Conservation (phyloP, 78 protist species). For the Cavenderia fasciculata region DNA sequence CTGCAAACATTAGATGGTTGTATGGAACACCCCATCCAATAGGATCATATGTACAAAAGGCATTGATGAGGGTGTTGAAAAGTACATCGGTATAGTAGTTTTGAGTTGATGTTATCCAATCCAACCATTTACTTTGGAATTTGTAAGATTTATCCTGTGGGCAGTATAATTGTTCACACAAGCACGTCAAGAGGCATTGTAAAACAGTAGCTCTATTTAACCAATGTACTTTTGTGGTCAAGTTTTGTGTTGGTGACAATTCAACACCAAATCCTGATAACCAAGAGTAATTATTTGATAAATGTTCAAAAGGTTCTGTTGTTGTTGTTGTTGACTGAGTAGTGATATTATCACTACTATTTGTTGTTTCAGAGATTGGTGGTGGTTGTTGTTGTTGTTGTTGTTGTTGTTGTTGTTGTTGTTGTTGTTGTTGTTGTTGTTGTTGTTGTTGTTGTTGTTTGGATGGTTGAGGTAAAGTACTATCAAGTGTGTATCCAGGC, state of each 20-base stretch:
- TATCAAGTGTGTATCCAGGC: slow-evolving; percentile 60
- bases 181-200: slow-evolving; percentile 21
- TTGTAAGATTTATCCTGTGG: not conserved
- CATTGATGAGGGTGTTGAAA: slow-evolving; percentile 51
- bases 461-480: not conserved
- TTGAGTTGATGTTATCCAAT: slow-evolving; percentile 35
- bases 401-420: not conserved
- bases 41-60: slow-evolving; percentile 64
- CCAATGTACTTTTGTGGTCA: slow-evolving; percentile 24
- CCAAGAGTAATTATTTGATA: slow-evolving; percentile 21
- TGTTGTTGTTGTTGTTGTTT: not conserved
- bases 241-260: slow-evolving; percentile 2
- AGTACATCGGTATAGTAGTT: slow-evolving; percentile 53
- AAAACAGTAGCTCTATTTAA: slow-evolving; percentile 23
- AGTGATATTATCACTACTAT: not conserved
- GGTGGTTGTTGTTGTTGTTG: not conserved
- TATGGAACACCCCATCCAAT: slow-evolving; percentile 83
- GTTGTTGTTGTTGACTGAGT: not conserved
- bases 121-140: slow-evolving; percentile 41
- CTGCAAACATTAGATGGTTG: slow-evolving; percentile 72
- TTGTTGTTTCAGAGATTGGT: not conserved
- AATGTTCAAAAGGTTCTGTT: no score
- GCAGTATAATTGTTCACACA: slow-evolving; percentile 34
- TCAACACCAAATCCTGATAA: slow-evolving; percentile 47
- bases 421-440: not conserved